A percentile compares a stretch with the other conserved stretches of the same genome.
Conservation (phyloP, 2,329 filamentous ascomycete species). For the Hypoxylon sp. region DNA sequence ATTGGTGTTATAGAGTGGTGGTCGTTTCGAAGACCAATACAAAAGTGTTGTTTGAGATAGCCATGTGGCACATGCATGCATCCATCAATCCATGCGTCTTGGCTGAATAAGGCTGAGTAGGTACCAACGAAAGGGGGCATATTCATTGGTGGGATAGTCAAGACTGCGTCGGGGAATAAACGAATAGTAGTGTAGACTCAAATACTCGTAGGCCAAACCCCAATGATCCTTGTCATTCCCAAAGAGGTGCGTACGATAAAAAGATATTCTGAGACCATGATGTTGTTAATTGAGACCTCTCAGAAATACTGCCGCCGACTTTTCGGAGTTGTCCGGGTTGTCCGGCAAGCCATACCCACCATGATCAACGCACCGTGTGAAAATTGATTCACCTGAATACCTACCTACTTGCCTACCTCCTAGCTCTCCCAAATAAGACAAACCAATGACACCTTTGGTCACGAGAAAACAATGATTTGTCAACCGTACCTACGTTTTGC, state of each 20-base stretch:
- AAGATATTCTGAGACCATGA: slow-evolving; percentile 15
- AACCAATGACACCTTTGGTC: slow-evolving; percentile 9
- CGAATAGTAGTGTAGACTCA: neutral
- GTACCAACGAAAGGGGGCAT: neutral
- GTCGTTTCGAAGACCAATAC: slow-evolving; percentile 20
- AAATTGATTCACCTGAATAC: slow-evolving; percentile 6
- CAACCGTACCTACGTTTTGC: slow-evolving; percentile 14
- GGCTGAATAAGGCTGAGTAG: slow-evolving; percentile 30
- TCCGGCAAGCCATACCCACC: slow-evolving; percentile 13
- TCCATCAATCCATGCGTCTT: neutral
- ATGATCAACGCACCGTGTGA: slow-evolving; percentile 2
- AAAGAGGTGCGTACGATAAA: slow-evolving; percentile 4
- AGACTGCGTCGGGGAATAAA: slow-evolving; percentile 14
- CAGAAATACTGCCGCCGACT: slow-evolving; percentile 5
- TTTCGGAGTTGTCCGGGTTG: slow-evolving; percentile 22
- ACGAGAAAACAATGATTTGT: slow-evolving; percentile 28
- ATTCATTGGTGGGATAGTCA: slow-evolving; percentile 29
- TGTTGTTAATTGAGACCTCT: slow-evolving; percentile 9
- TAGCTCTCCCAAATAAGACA: slow-evolving; percentile 8
- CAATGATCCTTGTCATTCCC: slow-evolving; percentile 1
- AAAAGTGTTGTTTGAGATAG: slow-evolving; percentile 9
- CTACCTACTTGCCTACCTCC: no score
- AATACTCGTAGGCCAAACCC: neutral
- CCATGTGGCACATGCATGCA: slow-evolving; percentile 37
- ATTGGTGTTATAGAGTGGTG: neutral